Base-by-base conservation (phyloP, 2,329 filamentous ascomycete species). In the Fusarium oligoseptatum region DNA sequence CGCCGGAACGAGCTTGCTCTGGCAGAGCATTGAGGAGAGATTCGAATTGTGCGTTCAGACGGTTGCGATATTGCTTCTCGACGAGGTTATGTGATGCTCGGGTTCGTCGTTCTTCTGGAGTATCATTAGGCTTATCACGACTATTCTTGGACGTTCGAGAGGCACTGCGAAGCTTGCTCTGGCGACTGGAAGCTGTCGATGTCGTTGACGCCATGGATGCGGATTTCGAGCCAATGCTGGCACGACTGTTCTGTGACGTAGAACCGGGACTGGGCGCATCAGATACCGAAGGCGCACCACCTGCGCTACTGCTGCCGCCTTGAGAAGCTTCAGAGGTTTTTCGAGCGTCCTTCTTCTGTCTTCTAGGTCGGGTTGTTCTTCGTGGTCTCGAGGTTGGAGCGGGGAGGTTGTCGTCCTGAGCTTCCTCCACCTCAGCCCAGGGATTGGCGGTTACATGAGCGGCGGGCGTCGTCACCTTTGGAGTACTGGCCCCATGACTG, bases 91-190 rank as follows among this genome's bases (percentile, higher is more conserved):
- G 77, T 22, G 77, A 79, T 20, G 77, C 77, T 32, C 77, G 76
- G n/a, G 77, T 79, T 52, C 77, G 74, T 24, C 77, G 74, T n/a
- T 79, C 77, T 70, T 79, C 77, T 29, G 67, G 71, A 14, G 77
- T 79, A 57, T 79, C 77, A 56, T 65, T 74, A n/a, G 77, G 77
- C 43, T 77, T 78, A 27, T 65, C 70, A n/a, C 71, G 73, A 45
- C 48, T 79, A 14, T 79, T 79, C 60, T 79, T 79, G 29, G 77
- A 79, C 11, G 77, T 79, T 45, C 77, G 75, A n/a, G 77, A 79
- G 27, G 77, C 77, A 62, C 77, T 79, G 34, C 77, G 75, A 37
- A 79, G 77, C 65, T 79, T 79, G 61, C 71, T 78, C 37, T 73
- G 70, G 6, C 77, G 77, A 50, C 76, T 79, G 4, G 77, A 78